Evolutionary conservation across 257 asterid genomes (phyloP).

Genomic region (Datura wrightii): DNA sequence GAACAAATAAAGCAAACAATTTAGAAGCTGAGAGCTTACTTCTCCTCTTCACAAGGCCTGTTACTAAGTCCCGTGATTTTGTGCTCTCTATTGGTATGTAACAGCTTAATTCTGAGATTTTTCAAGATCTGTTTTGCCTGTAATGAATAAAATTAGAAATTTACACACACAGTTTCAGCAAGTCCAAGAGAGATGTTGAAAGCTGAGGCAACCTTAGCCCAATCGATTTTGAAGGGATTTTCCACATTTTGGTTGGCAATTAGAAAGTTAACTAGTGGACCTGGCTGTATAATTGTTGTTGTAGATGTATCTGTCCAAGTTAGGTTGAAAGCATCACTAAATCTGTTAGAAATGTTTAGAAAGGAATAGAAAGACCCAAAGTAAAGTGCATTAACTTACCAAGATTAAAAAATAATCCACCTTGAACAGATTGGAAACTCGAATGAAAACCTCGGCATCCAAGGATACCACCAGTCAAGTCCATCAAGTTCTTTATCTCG

Average conservation of each 20-base stretch:
- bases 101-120: conserved; percentile 49
- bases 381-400: conserved; percentile 38
- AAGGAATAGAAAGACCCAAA: conserved; percentile 5
- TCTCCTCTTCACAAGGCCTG: conserved; percentile 55
- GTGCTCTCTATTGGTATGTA: conserved; percentile 49
- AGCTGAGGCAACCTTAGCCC: conserved; percentile 50
- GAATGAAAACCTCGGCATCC: conserved; percentile 59
- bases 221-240: conserved; percentile 50
- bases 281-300: conserved; percentile 54
- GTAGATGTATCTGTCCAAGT: conserved; percentile 50
- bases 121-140: conserved; percentile 53
- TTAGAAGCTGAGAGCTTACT: conserved; percentile 40
- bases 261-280: conserved; percentile 53
- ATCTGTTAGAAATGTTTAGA: not conserved
- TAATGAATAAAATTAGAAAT: not conserved
- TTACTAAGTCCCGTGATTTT: conserved; percentile 55
- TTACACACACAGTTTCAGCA: not conserved
- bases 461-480: conserved; percentile 53
- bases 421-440: conserved; percentile 55
- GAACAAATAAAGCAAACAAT: not conserved
- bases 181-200: conserved; percentile 17
- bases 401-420: conserved; percentile 57
- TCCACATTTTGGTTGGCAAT: conserved; percentile 51
- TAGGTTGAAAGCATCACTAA: conserved; percentile 25
- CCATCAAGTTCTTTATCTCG: conserved; percentile 42